These are phyloP conservation scores for Fusarium subglutinans DNA, from an alignment of 2,329 filamentous ascomycete genomes.

Conservation along the genomic window DNA sequence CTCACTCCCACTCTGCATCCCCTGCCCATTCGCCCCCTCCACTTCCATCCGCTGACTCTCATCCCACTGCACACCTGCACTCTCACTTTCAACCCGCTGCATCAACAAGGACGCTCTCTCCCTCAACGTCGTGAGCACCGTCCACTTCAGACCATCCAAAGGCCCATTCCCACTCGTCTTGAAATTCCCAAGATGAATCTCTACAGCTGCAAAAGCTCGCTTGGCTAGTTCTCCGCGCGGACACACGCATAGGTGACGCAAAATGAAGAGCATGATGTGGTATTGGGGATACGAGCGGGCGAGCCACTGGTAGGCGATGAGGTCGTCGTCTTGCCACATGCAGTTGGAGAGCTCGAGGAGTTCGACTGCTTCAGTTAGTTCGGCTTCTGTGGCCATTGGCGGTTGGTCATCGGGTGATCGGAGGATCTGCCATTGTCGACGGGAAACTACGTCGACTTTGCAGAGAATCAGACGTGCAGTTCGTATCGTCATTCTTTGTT, in stretches of 20 bases:
- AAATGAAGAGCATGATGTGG: conserved; percentile 53
- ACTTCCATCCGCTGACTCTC: background rate
- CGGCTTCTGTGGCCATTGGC: conserved; percentile 44
- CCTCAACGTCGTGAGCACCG: conserved; percentile 44
- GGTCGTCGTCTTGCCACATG: conserved; percentile 49
- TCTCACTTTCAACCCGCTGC: conserved; percentile 7
- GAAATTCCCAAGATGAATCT: conserved; percentile 16
- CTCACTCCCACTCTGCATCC: background rate
- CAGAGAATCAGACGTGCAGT: conserved; percentile 44
- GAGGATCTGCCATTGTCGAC: conserved; percentile 49
- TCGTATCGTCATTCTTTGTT: conserved; percentile 45
- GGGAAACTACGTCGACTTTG: conserved; percentile 60
- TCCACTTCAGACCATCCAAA: conserved; percentile 43
- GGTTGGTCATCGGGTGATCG: conserved; percentile 28
- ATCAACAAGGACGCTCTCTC: conserved; percentile 43
- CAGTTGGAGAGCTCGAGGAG: conserved; percentile 46
- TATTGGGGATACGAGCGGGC: conserved; percentile 54
- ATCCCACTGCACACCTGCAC: background rate
- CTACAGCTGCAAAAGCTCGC: conserved; percentile 46
- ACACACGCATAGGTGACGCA: conserved; percentile 55
- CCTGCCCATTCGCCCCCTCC: background rate
- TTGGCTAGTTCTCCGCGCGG: conserved; percentile 44
- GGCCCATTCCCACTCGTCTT: background rate
- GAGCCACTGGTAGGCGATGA: conserved; percentile 51
- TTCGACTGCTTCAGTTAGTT: conserved; percentile 46